Conservation (phyloP, 495 filamentous ascomycete genomes). For the Umbilicaria muhlenbergii region DNA sequence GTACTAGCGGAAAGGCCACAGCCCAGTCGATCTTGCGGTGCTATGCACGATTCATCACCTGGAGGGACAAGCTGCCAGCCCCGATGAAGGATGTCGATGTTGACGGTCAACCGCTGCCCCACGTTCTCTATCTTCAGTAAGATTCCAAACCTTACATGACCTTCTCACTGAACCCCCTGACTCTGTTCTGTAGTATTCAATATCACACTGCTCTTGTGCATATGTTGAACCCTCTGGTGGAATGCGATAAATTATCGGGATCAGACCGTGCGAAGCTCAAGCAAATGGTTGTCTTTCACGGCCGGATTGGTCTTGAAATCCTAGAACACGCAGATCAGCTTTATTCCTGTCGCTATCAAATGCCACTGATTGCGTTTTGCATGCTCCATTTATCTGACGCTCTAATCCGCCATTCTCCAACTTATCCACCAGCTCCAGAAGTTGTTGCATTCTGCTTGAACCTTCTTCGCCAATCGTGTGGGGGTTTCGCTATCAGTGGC, state of each 20-base stretch:
- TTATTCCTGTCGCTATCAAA: constrained; percentile 7
- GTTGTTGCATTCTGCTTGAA: constrained; percentile 6
- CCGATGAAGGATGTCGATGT: constrained; percentile 13
- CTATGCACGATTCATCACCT: constrained; percentile 16
- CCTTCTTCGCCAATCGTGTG: constrained; percentile 4
- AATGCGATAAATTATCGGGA: constrained; percentile 5
- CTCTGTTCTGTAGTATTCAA: constrained; percentile 3
- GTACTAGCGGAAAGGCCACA: constrained; percentile 11
- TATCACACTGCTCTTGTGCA: constrained; percentile 12
- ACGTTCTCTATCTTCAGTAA: constrained; percentile 23
- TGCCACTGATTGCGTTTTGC: constrained; percentile 11
- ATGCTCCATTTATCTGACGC: constrained; percentile 8
- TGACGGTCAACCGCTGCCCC: constrained; percentile 18
- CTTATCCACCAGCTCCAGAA: constrained; percentile 3
- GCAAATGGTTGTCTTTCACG: constrained; percentile 7
- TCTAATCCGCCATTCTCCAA: constrained; percentile 9
- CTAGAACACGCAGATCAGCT: constrained; percentile 8
- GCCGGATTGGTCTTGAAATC: constrained; percentile 6
- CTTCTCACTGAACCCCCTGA: not conserved
- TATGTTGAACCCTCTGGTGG: constrained; percentile 9
- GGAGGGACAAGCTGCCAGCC: constrained; percentile 17
- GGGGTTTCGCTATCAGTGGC: constrained; percentile 10
- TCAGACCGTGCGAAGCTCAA: constrained; percentile 3
- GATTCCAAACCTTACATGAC: not conserved
- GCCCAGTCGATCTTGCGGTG: constrained; percentile 14